Conservation (phyloP, 768 basidiomycete species). For the Rhodotorula diobovata region DNA sequence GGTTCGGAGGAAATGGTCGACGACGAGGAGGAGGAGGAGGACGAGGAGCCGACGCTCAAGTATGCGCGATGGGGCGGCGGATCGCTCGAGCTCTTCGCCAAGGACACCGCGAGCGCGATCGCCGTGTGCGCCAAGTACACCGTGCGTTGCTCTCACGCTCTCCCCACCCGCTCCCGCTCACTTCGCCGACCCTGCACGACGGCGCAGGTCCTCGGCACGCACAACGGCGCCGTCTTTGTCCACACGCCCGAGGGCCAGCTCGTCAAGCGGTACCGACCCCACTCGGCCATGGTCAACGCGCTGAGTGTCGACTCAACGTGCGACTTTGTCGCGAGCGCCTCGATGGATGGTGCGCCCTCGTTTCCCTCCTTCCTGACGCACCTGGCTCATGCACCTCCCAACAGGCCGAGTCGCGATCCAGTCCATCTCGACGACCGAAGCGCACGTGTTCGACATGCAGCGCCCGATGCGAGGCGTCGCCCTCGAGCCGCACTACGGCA, state of each 20-base stretch:
- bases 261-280: conserved; percentile 84
- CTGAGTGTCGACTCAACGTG: conserved; percentile 75
- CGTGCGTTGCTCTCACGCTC: conserved; percentile 50
- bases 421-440: conserved; percentile 64
- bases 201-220: conserved; percentile 78
- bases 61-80: conserved; percentile 75
- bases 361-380: not conserved
- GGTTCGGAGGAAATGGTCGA: conserved; percentile 42
- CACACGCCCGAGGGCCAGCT: conserved; percentile 71
- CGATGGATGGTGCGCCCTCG: conserved; percentile 71
- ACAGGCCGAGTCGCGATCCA: conserved; percentile 85
- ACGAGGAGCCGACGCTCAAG: conserved; percentile 80
- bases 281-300: conserved; percentile 78
- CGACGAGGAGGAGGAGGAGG: conserved; percentile 58
- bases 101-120: conserved; percentile 81
- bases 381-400: not conserved
- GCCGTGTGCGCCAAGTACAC: conserved; percentile 67
- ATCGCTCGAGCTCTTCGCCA: conserved; percentile 71
- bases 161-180: not conserved
- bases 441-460: conserved; percentile 81
- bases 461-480: conserved; percentile 85
- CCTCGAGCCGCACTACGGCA: conserved; percentile 83
- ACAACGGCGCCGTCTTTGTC: conserved; percentile 85
- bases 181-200: not conserved
- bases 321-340: conserved; percentile 87